Percentiles rank a stretch among this genome's conserved stretches.
These are phyloP conservation scores for Sporothrix phasma DNA, from an alignment of 2,329 filamentous ascomycete genomes.

Conservation along the genomic window DNA sequence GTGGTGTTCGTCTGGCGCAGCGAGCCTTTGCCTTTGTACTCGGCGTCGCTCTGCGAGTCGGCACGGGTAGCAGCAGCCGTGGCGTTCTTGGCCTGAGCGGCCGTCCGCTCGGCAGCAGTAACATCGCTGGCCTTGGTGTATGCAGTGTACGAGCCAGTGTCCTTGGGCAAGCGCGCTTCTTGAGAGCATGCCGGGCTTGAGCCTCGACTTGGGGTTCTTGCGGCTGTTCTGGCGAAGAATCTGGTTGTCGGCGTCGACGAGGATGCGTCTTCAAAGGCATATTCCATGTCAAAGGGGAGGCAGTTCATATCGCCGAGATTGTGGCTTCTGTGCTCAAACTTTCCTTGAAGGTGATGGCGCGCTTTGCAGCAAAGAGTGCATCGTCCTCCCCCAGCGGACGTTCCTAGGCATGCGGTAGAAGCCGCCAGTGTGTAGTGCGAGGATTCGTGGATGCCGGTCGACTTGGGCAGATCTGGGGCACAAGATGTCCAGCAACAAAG, in stretches of 20 bases:
- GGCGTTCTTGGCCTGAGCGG: neutral
- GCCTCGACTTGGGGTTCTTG: neutral
- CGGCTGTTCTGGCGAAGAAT: neutral
- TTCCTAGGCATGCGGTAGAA: neutral
- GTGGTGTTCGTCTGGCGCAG: neutral
- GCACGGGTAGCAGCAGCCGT: neutral
- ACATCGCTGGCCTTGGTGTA: neutral
- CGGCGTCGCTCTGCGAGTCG: slow-evolving; percentile 14
- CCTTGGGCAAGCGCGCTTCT: neutral
- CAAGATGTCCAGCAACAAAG: slow-evolving; percentile 32
- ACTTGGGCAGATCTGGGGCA: slow-evolving; percentile 27
- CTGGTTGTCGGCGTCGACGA: neutral
- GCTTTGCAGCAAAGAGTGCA: neutral
- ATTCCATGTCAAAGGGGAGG: neutral
- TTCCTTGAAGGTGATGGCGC: neutral
- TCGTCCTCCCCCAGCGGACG: neutral
- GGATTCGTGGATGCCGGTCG: neutral
- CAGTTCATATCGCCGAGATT: neutral
- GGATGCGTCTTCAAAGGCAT: neutral
- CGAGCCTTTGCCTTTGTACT: too few relatives aligned
- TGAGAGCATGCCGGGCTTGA: neutral
- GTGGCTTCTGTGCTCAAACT: neutral
- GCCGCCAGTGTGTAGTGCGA: neutral
- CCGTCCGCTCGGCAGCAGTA: neutral
- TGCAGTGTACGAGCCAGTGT: neutral